Base-by-base conservation (phyloP, 2,329 filamentous ascomycete species). In the Cladophialophora carrionii region DNA sequence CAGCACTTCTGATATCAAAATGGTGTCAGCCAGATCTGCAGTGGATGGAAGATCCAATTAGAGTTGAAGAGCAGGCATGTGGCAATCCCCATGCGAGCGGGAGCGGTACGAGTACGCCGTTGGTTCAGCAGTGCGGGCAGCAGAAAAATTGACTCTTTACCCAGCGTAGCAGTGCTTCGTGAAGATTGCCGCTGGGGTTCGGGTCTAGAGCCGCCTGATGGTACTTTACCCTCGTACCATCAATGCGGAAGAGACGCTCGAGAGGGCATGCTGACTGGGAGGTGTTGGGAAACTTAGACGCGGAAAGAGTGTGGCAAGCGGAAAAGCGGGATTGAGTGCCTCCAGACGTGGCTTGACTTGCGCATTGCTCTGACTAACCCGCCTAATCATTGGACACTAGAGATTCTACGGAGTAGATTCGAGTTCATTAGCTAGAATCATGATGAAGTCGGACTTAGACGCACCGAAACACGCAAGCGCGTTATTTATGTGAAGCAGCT, bases 1-100 rank as follows among this genome's bases (percentile, higher is more conserved):
- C n/a, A n/a, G 24, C 17, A 26, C 4, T n/a, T 12, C 46, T 60
- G 48, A 51, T 60, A 60, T 60, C 57, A 60, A 51, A 60, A 41
- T 10, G 7, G 37, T 52, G 48, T 60, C 57, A 52, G 46, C 20
- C 41, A 60, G 46, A 29, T 17, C 8, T 22, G 4, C 43, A 29
- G 31, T 29, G n/a, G 29, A 37, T 10, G 26, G 48, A 29, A 31
- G 24, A 51, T 60, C 57, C 57, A 60, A 60, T 60, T 53, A 17
- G 46, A 52, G 31, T n/a, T 20, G 46, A 60, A 31, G 9, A 37
- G 12, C 22, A 20, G n/a, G 20, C 57, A 60, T 52, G 57, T 60
- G 57, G 43, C 57, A 34, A 37, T 52, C 22, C 24, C n/a, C 46
- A 32, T 41, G 37, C 12, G 41, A 49, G 9, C n/a, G 37, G n/a